These are phyloP conservation scores for Torulaspora quercuum DNA, from an alignment of 805 yeast species.

Conservation along the genomic window DNA sequence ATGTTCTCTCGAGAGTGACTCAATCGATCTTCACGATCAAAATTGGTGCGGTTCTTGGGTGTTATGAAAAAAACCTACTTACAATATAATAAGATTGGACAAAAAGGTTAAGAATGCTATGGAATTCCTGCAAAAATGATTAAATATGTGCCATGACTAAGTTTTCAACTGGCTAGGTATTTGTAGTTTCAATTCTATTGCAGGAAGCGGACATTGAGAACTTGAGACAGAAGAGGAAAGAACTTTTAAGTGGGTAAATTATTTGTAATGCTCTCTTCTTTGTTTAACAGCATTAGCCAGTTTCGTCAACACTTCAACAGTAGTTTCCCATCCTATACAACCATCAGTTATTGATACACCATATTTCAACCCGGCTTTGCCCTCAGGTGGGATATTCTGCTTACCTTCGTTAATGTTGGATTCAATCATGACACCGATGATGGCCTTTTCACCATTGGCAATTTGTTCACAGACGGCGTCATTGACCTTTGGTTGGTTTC, in stretches of 20 bases:
- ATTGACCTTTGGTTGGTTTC: constrained; percentile 93
- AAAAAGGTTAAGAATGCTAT: too few relatives aligned
- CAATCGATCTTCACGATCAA: background rate
- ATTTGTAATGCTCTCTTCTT: constrained; percentile 55
- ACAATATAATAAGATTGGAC: too few relatives aligned
- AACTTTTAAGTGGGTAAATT: constrained; percentile 12
- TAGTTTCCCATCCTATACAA: constrained; percentile 89
- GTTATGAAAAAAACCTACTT: too few relatives aligned
- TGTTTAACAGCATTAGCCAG: constrained; percentile 79
- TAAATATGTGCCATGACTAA: too few relatives aligned
- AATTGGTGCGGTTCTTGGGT: too few relatives aligned
- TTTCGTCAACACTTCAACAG: constrained; percentile 72
- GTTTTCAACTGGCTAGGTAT: too few relatives aligned
- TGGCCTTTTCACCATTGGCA: constrained; percentile 68
- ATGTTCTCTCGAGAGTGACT: background rate
- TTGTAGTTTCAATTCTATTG: too few relatives aligned
- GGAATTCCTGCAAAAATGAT: too few relatives aligned
- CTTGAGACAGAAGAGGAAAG: constrained; percentile 1
- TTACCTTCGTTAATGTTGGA: constrained; percentile 87
- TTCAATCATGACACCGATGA: constrained; percentile 96
- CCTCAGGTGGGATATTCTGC: constrained; percentile 71
- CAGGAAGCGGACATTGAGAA: too few relatives aligned
- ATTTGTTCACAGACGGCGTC: constrained; percentile 77
- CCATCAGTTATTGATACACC: constrained; percentile 98
- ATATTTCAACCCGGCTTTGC: constrained; percentile 62